A percentile compares a stretch with the other conserved stretches of the same genome.
These are phyloP conservation scores for Aspergillus conjunctus DNA, from an alignment of 495 filamentous ascomycete species.

Conservation along the genomic window DNA sequence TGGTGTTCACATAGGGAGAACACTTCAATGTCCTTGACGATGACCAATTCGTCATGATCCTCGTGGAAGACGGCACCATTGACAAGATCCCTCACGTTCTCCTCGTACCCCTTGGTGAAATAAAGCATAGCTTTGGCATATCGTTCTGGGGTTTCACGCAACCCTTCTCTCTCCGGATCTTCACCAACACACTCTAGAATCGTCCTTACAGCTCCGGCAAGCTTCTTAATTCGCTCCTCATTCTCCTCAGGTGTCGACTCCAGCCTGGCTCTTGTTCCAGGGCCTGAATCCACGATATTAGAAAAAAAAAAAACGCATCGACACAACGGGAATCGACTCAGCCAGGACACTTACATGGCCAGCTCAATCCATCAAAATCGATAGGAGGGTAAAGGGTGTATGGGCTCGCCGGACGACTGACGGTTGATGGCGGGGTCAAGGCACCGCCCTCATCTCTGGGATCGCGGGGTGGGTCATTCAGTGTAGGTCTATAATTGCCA, in stretches of 20 bases:
- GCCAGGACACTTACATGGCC: slow-evolving; percentile 60
- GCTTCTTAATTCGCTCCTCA: slow-evolving; percentile 68
- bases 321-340: neutral
- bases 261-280: slow-evolving; percentile 75
- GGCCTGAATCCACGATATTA: slow-evolving; percentile 51
- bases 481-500: slow-evolving; percentile 28
- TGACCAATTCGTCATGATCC: slow-evolving; percentile 94
- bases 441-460: slow-evolving; percentile 66
- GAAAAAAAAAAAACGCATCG: slow-evolving; percentile 5
- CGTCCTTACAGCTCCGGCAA: slow-evolving; percentile 83
- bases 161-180: slow-evolving; percentile 88
- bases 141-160: slow-evolving; percentile 81
- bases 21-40: slow-evolving; percentile 96
- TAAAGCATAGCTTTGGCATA: slow-evolving; percentile 97
- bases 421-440: slow-evolving; percentile 47
- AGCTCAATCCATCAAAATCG: slow-evolving; percentile 71
- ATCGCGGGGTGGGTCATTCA: slow-evolving; percentile 73
- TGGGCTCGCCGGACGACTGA: slow-evolving; percentile 59
- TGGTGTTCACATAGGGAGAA: slow-evolving; percentile 97
- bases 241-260: slow-evolving; percentile 78
- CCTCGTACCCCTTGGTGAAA: slow-evolving; percentile 98
- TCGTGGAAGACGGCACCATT: slow-evolving; percentile 97
- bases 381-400: slow-evolving; percentile 66
- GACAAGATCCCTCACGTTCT: slow-evolving; percentile 90
- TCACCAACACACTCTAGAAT: slow-evolving; percentile 96